Conservation (phyloP, 73 alveolate genomes). For the Uronychia binucleata region DNA sequence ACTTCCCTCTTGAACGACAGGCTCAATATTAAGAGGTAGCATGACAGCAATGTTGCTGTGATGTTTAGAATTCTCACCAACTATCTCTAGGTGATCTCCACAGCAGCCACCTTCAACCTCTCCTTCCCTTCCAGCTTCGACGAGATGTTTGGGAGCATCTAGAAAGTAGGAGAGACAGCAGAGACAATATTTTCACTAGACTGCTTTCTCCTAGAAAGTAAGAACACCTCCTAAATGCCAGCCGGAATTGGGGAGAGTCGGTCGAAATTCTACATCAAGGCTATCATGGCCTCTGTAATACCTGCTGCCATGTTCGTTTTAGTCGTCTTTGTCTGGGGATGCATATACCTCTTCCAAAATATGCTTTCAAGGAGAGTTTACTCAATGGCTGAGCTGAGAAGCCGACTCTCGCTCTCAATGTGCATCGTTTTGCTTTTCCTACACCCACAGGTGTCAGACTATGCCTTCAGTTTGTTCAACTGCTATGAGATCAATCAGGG, state of each 20-base stretch:
- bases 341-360: background rate
- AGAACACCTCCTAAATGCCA: background rate
- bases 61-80: conserved; percentile 50
- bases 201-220: conserved; percentile 13
- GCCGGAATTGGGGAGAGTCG: conserved; percentile 25
- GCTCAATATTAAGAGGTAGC: conserved; percentile 21
- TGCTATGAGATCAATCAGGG: conserved; percentile 56
- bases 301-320: conserved; percentile 4
- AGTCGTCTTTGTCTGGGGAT: conserved; percentile 15
- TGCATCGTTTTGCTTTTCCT: conserved; percentile 48
- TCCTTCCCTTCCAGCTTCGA: conserved; percentile 36
- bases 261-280: conserved; percentile 14
- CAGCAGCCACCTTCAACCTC: conserved; percentile 50
- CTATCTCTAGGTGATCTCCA: conserved; percentile 50
- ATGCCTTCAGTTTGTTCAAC: conserved; percentile 48
- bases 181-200: conserved; percentile 20
- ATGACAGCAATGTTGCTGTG: conserved; percentile 30
- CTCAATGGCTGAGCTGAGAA: conserved; percentile 8
- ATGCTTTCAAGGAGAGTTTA: background rate
- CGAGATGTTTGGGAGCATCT: background rate
- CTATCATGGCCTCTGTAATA: conserved; percentile 1
- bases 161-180: conserved; percentile 23
- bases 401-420: conserved; percentile 19
- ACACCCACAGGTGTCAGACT: conserved; percentile 52
- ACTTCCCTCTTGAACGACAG: background rate